These are phyloP conservation scores for Phytophthora agathidicida DNA, from an alignment of 352 stramenopile genomes.

Conservation along the genomic window DNA sequence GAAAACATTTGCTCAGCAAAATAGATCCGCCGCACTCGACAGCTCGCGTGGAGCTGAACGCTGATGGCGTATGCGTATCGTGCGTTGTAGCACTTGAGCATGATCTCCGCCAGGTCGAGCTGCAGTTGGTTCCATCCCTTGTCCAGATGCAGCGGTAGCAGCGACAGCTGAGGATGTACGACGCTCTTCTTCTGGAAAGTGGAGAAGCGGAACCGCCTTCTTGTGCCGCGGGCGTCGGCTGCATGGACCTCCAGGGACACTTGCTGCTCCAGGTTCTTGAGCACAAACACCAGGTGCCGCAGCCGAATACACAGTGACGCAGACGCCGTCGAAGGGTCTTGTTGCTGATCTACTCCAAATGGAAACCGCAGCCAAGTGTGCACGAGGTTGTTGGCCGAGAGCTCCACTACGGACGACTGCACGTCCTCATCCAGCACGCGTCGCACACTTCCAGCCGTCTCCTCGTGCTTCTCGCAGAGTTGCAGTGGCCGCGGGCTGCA, in stretches of 20 bases:
- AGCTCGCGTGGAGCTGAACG: slow-evolving; percentile 61
- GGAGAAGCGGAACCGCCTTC: slow-evolving; percentile 51
- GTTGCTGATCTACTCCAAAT: slow-evolving; percentile 10
- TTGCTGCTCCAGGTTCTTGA: slow-evolving; percentile 49
- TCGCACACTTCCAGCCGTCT: slow-evolving; percentile 34
- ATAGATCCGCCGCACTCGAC: slow-evolving; percentile 62
- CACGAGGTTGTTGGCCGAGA: slow-evolving; percentile 37
- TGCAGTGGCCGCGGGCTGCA: slow-evolving; percentile 54
- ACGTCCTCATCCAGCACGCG: slow-evolving; percentile 63
- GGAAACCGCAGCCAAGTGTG: slow-evolving; percentile 61
- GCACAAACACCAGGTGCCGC: slow-evolving; percentile 50
- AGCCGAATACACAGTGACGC: slow-evolving; percentile 56
- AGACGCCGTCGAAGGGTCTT: neutral
- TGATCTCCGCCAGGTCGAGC: slow-evolving; percentile 51
- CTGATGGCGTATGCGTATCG: slow-evolving; percentile 48
- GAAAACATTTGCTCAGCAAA: slow-evolving; percentile 54
- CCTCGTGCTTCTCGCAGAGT: slow-evolving; percentile 64
- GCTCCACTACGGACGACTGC: slow-evolving; percentile 65
- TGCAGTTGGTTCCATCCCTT: slow-evolving; percentile 68
- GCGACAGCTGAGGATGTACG: slow-evolving; percentile 43
- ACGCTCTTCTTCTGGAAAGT: slow-evolving; percentile 53
- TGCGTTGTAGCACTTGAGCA: slow-evolving; percentile 46
- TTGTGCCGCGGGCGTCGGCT: slow-evolving; percentile 36
- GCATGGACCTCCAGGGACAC: slow-evolving; percentile 57
- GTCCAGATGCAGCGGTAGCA: slow-evolving; percentile 53